Percentiles rank a stretch among this genome's conserved stretches.
Conservation (phyloP, 148 eudicot genomes). For the Amaranthus cruentus region DNA sequence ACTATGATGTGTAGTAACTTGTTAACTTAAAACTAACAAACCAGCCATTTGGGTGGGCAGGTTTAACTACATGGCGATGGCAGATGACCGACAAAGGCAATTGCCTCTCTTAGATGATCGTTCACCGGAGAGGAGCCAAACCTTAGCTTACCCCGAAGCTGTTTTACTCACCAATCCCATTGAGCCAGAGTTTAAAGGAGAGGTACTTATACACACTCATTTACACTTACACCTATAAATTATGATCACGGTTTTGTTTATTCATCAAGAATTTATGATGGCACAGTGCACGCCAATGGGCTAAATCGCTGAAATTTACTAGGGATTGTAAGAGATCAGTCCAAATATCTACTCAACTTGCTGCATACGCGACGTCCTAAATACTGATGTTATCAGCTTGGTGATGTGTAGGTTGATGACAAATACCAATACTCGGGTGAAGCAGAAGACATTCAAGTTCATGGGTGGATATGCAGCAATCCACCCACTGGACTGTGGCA, state of each 20-base stretch:
- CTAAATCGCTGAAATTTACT: not conserved
- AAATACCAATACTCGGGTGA: conserved; percentile 72
- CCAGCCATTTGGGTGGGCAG: conserved; percentile 17
- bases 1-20: not conserved
- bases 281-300: not conserved
- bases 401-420: conserved; percentile 65
- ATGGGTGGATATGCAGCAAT: conserved; percentile 77
- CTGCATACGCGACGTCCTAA: not conserved
- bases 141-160: conserved; percentile 77
- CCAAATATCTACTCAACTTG: not conserved
- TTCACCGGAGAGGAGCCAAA: conserved; percentile 49
- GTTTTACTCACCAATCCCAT: conserved; percentile 65
- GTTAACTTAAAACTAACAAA: not conserved
- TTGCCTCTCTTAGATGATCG: conserved; percentile 80
- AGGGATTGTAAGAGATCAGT: not conserved
- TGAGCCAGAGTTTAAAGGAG: conserved; percentile 77
- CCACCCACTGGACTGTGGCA: conserved; percentile 91
- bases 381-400: not conserved
- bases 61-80: conserved; percentile 82
- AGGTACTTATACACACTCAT: conserved; percentile 32
- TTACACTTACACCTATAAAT: no score
- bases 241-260: no score
- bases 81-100: conserved; percentile 69
- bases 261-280: no score
- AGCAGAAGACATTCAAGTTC: conserved; percentile 71